Evolutionary conservation across 225 moss, liverwort and hornwort genomes (phyloP).

Genomic region (Physcomitrium patens): DNA sequence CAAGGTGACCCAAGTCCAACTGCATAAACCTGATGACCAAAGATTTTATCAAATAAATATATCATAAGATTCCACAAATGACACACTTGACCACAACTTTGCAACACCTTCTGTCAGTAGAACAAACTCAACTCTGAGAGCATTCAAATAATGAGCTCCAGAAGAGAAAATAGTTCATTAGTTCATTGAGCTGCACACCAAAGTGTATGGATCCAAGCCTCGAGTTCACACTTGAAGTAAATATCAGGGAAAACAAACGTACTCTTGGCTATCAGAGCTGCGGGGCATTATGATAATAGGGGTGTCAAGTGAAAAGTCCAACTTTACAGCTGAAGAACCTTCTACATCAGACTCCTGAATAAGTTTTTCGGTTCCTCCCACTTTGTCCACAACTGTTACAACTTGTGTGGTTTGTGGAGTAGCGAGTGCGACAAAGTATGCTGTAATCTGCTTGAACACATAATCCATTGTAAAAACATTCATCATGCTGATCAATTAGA

Average conservation of each 20-base stretch:
- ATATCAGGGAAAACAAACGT: constrained; percentile 44
- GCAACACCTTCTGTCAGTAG: constrained; percentile 4
- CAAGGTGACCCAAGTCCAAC: constrained; percentile 94
- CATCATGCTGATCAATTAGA: constrained; percentile 13
- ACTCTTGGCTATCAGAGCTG: constrained; percentile 91
- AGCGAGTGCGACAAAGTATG: constrained; percentile 89
- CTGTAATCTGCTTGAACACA: constrained; percentile 63
- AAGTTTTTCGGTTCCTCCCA: constrained; percentile 84
- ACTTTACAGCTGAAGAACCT: constrained; percentile 84
- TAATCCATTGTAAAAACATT: constrained; percentile 12
- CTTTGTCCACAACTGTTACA: constrained; percentile 88
- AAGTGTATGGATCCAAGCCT: neutral
- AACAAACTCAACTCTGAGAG: neutral
- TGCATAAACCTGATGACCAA: constrained; percentile 82
- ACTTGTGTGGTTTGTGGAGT: constrained; percentile 91
- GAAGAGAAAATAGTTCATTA: neutral
- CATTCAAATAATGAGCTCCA: neutral
- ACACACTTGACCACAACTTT: constrained; percentile 2
- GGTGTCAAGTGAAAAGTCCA: constrained; percentile 92
- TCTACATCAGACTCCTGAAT: constrained; percentile 92
- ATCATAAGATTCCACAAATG: neutral
- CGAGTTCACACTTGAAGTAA: constrained; percentile 4
- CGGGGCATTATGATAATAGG: constrained; percentile 97
- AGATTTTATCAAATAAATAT: constrained; percentile 2
- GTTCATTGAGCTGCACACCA: neutral